These are phyloP conservation scores for Lagenidium sp. DNA, from an alignment of 352 stramenopile species.

Conservation along the genomic window DNA sequence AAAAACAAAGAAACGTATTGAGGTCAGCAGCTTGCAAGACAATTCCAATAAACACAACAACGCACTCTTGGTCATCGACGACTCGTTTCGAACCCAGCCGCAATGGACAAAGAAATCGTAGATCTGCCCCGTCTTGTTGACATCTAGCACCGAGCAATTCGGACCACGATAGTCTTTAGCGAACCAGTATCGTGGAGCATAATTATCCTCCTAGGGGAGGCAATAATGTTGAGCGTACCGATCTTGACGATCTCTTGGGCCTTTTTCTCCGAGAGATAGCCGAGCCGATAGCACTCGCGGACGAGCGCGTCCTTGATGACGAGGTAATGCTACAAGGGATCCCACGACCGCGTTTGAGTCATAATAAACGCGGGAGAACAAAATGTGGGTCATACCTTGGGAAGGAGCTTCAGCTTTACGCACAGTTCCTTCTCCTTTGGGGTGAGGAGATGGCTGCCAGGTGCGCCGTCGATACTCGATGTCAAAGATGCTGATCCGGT, in stretches of 20 bases:
- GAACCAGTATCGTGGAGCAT: too few relatives aligned
- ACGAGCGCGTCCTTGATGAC: slow-evolving; percentile 94
- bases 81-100: slow-evolving; percentile 75
- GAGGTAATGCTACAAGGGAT: slow-evolving; percentile 86
- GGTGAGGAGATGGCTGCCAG: slow-evolving; percentile 83
- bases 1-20: background rate
- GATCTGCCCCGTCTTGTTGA: slow-evolving; percentile 76
- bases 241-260: slow-evolving; percentile 89
- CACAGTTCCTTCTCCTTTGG: slow-evolving; percentile 89
- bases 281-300: slow-evolving; percentile 73
- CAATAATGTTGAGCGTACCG: slow-evolving; percentile 26
- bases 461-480: slow-evolving; percentile 75
- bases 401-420: slow-evolving; percentile 84
- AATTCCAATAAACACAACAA: background rate
- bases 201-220: too few relatives aligned
- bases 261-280: slow-evolving; percentile 66
- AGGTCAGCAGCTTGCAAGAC: background rate
- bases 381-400: slow-evolving; percentile 53
- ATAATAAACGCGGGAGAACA: background rate
- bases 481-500: slow-evolving; percentile 13
- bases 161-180: too few relatives aligned
- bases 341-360: background rate
- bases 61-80: slow-evolving; percentile 49
- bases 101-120: slow-evolving; percentile 90
- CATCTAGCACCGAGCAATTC: slow-evolving; percentile 25